Evolutionary conservation across 2,329 filamentous ascomycete species (phyloP), one percentile per base, ranked within the genome.

Genomic region (Aspergillus vadensis): DNA sequence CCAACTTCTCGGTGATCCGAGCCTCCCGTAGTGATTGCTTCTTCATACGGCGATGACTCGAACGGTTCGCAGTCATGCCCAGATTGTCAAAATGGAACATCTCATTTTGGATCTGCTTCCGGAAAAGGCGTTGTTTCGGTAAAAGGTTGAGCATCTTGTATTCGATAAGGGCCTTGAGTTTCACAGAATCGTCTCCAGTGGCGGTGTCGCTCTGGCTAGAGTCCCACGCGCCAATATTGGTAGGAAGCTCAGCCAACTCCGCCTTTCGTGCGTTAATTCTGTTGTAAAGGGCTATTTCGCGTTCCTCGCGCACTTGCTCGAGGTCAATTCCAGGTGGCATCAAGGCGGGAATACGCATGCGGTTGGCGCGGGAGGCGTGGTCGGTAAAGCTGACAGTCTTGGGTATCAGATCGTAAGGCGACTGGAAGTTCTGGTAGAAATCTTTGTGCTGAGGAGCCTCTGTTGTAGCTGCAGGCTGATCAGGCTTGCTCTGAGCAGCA

Each of bases 71-170:
- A 1, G 94, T 97, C 91, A 97, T 97, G 48, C 93, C 94, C 27
- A 98, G 86, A 70, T 97, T 98, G 72, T 98, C 93, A 61, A 94
- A 96, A 71, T 96, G 89, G 74, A 97, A 88, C 89, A 99, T 96
- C 73, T 96, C 91, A 56, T 91, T 88, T 57, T 92, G 91, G 65
- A 99, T 89, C 74, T 90, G 90, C 68, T 95, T 91, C 59, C 96
- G 89, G 68, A 99, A 81, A 9, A 89, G 86, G 52, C 91, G 88
- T 75, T 99, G 95, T 77, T 96, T 96, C 0, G 91, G 88, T 55
- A 97, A 88, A n/a, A 97, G 80, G 53, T 88, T 88, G 38, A 98
- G 83, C 73, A 91, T 91, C 82, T 97, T 98, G 82, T 96, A 92
- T 80, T 99, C 95, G 60, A 99, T 97, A 66, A 97, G 83, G 23